Evolutionary conservation across 2,329 filamentous ascomycete genomes (phyloP).

Genomic region (Colletotrichum truncatum): DNA sequence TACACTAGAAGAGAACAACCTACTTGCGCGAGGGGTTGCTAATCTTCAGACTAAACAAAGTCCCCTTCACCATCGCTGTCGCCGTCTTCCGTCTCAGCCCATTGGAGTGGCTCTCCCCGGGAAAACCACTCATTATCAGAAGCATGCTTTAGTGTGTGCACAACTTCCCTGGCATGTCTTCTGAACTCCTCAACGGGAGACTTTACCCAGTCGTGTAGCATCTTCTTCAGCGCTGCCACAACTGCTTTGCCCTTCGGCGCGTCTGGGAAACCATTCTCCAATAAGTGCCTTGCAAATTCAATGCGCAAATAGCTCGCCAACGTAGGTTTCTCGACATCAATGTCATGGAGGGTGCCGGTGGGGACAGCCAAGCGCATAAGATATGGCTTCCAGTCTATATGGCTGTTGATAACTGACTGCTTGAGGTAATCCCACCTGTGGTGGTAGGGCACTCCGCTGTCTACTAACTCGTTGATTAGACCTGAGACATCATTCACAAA

Average conservation of each 20-base stretch:
- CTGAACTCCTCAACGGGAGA: conserved; percentile 9
- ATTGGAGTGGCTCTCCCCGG: background rate
- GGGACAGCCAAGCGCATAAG: background rate
- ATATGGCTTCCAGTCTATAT: background rate
- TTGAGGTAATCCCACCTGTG: conserved; percentile 1
- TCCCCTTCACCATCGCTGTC: background rate
- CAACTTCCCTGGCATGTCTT: background rate
- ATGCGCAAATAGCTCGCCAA: background rate
- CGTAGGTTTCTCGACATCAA: background rate
- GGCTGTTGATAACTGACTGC: background rate
- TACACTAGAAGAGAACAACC: no score
- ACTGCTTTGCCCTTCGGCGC: background rate
- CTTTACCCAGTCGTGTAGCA: background rate
- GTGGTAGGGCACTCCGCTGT: background rate
- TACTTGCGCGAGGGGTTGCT: no score
- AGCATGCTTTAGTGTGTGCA: background rate
- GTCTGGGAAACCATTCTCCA: background rate
- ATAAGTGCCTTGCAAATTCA: background rate
- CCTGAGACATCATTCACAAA: background rate
- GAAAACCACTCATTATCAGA: background rate
- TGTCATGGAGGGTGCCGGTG: background rate
- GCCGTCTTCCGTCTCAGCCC: background rate
- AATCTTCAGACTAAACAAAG: background rate
- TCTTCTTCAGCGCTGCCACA: background rate
- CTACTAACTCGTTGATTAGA: background rate